These are phyloP conservation scores for Hypoxylon sp. DNA, from an alignment of 2,329 filamentous ascomycete species.

Conservation along the genomic window DNA sequence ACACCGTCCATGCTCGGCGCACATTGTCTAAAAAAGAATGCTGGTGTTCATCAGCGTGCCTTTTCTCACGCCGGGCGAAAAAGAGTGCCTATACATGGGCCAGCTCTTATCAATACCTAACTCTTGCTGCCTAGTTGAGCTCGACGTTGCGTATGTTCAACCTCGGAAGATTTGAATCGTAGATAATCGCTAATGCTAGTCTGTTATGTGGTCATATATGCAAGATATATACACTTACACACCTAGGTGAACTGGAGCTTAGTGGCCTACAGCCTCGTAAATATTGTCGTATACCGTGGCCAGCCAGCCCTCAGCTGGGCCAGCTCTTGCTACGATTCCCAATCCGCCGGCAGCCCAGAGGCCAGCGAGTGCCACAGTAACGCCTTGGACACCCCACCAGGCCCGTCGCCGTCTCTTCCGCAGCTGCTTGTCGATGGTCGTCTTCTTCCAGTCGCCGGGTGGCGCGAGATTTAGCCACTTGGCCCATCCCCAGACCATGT, in stretches of 20 bases:
- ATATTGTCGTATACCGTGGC: conserved; percentile 83
- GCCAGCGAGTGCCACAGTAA: conserved; percentile 67
- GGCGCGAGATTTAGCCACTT: conserved; percentile 80
- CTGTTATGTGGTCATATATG: conserved; percentile 17
- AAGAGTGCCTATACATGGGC: background rate
- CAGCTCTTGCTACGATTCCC: conserved; percentile 80
- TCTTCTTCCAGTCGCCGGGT: conserved; percentile 63
- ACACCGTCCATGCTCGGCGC: too few species aligned
- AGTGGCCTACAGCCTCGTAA: conserved; percentile 53
- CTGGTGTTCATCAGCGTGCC: background rate
- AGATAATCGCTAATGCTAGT: conserved; percentile 21
- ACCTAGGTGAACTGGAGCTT: background rate
- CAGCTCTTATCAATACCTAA: background rate
- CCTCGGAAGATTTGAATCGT: background rate
- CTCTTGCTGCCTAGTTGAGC: background rate
- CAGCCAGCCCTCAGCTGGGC: conserved; percentile 80
- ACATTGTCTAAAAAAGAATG: background rate
- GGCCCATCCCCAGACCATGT: conserved; percentile 88
- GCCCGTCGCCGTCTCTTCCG: conserved; percentile 70
- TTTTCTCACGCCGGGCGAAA: background rate
- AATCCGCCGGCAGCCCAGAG: conserved; percentile 88
- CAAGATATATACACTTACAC: conserved; percentile 30
- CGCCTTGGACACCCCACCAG: conserved; percentile 78
- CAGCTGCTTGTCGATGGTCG: conserved; percentile 63
- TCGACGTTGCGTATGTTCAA: background rate